Base-by-base conservation (phyloP, 805 yeast genomes). In the Metschnikowia amazonensis region DNA sequence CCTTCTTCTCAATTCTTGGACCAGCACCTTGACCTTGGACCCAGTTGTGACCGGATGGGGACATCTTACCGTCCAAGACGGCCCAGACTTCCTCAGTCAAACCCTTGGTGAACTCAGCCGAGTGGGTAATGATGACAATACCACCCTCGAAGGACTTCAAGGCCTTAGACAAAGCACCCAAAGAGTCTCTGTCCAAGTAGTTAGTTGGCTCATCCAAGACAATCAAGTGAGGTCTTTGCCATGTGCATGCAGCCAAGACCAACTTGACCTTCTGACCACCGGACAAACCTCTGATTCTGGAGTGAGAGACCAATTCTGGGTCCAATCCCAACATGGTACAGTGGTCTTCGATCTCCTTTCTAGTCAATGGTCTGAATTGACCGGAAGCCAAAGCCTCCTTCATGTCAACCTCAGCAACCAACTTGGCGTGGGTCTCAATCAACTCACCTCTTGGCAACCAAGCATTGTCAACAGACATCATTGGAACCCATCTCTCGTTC, bases 1-100 rank as follows among this genome's bases (percentile, higher is more conserved):
- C 96, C 82, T 92, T 90, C 89, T 90, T 85, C 73, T 87, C 94
- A 55, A 94, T 75, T 86, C 99, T 90, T 78, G 99, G 99, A 81
- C 99, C 99, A 70, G 97, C 64, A 81, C 99, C 99, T 82, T 94
- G 99, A 77, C 99, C 99, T 66, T 87, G 82, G 65, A 94, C 99
- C 99, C 99, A 94, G 86, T 94, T 95, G 81, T 94, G 99, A 75
- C 99, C 99, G 63, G 99, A 94, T 76, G 99, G 99, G 69, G 96
- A 87, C 99, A 94, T 94, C 63, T 63, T 75, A 86, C 99, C 99
- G 80, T 92, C 90, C 60, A 87, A 69, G 60, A 94, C 99, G 69
- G 99, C 97, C 99, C 99, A 94, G 68, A 94, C 98, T 84, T 94
- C 99, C 79, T 94, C 98, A 72, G 99, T 94, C 75, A 94, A 78